phyloP scores from a whole-genome alignment of 352 stramenopile genomes.

The Discostella stelligera region DNA sequence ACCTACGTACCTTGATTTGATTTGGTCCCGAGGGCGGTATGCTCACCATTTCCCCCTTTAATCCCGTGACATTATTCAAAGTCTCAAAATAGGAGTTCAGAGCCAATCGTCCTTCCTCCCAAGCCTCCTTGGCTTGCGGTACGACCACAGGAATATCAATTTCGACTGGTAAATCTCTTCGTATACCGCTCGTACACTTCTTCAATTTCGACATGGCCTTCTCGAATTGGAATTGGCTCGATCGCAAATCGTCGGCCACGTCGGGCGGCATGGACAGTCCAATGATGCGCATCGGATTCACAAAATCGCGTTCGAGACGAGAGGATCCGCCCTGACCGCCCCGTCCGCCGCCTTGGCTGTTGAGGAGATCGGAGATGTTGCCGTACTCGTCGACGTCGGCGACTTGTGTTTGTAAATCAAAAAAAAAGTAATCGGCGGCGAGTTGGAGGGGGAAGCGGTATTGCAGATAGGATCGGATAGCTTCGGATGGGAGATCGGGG shows the following conservation, averaged over 20 bases:
- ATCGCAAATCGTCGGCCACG: constrained; percentile 67
- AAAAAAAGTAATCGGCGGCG: constrained; percentile 75
- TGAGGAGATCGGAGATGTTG: constrained; percentile 59
- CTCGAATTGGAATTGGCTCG: constrained; percentile 77
- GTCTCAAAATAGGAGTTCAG: constrained; percentile 74
- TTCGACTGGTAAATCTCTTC: constrained; percentile 72
- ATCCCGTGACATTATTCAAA: constrained; percentile 63
- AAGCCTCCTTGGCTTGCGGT: constrained; percentile 45
- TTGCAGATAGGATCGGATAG: constrained; percentile 66
- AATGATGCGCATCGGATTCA: constrained; percentile 77
- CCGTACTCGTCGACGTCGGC: constrained; percentile 66
- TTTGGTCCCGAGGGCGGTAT: constrained; percentile 67
- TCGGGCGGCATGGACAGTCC: constrained; percentile 73
- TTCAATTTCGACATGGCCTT: constrained; percentile 55
- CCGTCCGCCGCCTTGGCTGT: constrained; percentile 48
- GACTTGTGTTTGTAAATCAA: constrained; percentile 67
- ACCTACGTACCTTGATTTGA: constrained; percentile 34
- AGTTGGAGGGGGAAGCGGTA: constrained; percentile 61
- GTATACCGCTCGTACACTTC: constrained; percentile 61
- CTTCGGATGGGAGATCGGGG: constrained; percentile 63
- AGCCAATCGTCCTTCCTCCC: constrained; percentile 71
- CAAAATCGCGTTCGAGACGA: constrained; percentile 74
- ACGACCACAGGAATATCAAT: constrained; percentile 49
- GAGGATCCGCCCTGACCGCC: constrained; percentile 61
- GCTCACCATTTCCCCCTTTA: constrained; percentile 59